Conservation (phyloP, 345 rosid species). For the Erucastrum elatum region DNA sequence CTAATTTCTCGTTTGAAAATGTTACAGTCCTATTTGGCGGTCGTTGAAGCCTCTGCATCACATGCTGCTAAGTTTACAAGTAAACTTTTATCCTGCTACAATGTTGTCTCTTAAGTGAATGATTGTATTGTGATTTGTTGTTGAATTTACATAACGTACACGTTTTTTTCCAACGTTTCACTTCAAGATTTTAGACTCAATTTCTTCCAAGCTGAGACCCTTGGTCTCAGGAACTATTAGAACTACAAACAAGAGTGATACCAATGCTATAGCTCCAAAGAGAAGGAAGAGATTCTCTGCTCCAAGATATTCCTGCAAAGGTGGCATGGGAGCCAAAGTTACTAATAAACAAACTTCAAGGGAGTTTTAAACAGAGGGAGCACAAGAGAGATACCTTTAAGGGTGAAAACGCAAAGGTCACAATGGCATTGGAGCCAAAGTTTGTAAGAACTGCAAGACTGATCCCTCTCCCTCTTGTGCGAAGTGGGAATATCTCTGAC, state of each 20-base stretch:
- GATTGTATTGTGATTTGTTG: background rate
- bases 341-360: background rate
- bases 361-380: background rate
- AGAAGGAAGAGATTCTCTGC: slow-evolving; percentile 87
- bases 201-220: slow-evolving; percentile 95
- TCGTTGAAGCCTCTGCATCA: slow-evolving; percentile 19
- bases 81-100: background rate
- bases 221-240: slow-evolving; percentile 86
- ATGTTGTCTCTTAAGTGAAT: background rate
- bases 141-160: background rate
- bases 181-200: slow-evolving; percentile 78
- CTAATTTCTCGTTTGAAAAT: slow-evolving; percentile 32
- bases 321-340: slow-evolving; percentile 25
- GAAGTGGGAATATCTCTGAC: slow-evolving; percentile 88
- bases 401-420: slow-evolving; percentile 94
- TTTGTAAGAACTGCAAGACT: slow-evolving; percentile 90
- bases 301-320: slow-evolving; percentile 78
- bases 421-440: slow-evolving; percentile 94
- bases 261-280: slow-evolving; percentile 75
- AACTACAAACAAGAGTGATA: slow-evolving; percentile 59
- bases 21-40: slow-evolving; percentile 23
- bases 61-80: slow-evolving; percentile 5
- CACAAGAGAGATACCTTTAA: slow-evolving; percentile 56
- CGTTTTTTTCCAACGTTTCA: slow-evolving; percentile 38
- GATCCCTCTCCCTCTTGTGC: slow-evolving; percentile 87